A percentile compares a stretch with the other conserved stretches of the same genome.
Evolutionary conservation across 345 rosid species (phyloP).

Genomic region (Rhodomyrtus tomentosa): DNA sequence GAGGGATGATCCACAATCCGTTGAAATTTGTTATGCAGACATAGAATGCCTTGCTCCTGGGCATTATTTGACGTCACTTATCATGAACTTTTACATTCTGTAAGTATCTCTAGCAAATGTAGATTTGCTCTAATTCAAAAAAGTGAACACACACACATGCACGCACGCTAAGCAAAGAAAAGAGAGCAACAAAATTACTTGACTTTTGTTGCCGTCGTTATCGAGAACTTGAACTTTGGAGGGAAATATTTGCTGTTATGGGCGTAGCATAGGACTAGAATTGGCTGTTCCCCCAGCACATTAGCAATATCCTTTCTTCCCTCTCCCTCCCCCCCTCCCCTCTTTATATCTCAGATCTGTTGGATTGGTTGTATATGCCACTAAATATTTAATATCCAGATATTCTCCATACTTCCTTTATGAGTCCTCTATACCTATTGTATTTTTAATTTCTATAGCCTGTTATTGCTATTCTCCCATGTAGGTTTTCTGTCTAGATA

Average conservation of each 20-base stretch:
- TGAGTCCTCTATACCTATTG: background rate
- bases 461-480: background rate
- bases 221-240: background rate
- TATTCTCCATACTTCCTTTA: background rate
- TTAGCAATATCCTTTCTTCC: background rate
- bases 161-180: background rate
- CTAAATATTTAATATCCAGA: background rate
- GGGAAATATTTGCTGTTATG: background rate
- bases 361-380: background rate
- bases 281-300: background rate
- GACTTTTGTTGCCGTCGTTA: background rate
- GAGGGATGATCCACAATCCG: slow-evolving; percentile 60
- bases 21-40: slow-evolving; percentile 54
- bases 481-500: background rate
- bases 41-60: slow-evolving; percentile 54
- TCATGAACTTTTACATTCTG: slow-evolving; percentile 86
- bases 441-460: background rate
- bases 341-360: background rate
- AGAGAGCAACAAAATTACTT: background rate
- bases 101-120: slow-evolving; percentile 9
- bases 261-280: background rate
- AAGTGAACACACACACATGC: background rate
- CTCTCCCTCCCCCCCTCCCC: no score
- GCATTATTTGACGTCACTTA: slow-evolving; percentile 55
- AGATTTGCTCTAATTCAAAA: background rate